Evolutionary conservation across 2,329 filamentous ascomycete species (phyloP).

Genomic region (Phoma sp.): DNA sequence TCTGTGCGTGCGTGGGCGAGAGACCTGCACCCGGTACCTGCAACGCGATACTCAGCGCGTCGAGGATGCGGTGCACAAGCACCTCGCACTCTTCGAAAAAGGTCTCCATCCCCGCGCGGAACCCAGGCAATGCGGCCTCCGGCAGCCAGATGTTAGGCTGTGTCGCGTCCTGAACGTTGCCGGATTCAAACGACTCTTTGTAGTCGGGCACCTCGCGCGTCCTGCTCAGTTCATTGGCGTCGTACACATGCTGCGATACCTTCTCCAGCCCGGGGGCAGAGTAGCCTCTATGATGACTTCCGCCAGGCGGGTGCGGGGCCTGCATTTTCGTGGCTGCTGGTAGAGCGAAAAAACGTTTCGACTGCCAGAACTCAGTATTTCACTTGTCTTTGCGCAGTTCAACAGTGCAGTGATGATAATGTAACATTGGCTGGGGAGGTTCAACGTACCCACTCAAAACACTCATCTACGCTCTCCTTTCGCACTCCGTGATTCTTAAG

Average conservation of each 20-base stretch:
- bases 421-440: too few relatives aligned
- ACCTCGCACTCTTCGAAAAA: slow-evolving; percentile 33
- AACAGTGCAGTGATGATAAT: neutral
- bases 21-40: slow-evolving; percentile 24
- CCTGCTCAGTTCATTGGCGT: slow-evolving; percentile 22
- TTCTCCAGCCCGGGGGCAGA: slow-evolving; percentile 48
- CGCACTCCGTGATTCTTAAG: slow-evolving; percentile 49
- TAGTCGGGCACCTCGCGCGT: slow-evolving; percentile 36
- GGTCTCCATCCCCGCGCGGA: slow-evolving; percentile 37
- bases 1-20: slow-evolving; percentile 30
- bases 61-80: slow-evolving; percentile 36
- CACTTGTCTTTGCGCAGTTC: neutral
- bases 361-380: slow-evolving; percentile 14
- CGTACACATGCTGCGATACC: slow-evolving; percentile 40
- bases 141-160: slow-evolving; percentile 53
- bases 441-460: slow-evolving; percentile 36
- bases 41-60: slow-evolving; percentile 36
- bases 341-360: slow-evolving; percentile 48
- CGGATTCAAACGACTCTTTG: slow-evolving; percentile 46
- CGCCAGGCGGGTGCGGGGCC: slow-evolving; percentile 49
- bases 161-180: slow-evolving; percentile 33
- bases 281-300: slow-evolving; percentile 50
- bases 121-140: slow-evolving; percentile 48
- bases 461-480: slow-evolving; percentile 35
- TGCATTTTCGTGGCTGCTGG: slow-evolving; percentile 44